A percentile compares a stretch with the other conserved stretches of the same genome.
Conservation (phyloP, 495 filamentous ascomycete species). For the Tuber aestivum region DNA sequence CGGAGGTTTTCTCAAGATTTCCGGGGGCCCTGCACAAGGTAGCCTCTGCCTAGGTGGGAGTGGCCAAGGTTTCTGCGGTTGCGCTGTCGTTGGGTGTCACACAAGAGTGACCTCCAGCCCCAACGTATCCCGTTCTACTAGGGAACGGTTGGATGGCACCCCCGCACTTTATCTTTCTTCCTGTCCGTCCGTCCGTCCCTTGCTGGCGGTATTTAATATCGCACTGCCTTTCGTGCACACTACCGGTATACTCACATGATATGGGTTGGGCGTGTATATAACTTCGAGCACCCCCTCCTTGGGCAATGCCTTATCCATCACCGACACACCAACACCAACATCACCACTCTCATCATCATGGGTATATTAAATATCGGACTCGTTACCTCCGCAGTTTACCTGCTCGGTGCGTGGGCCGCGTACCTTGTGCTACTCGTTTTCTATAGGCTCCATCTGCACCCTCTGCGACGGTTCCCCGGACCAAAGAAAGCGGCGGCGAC, state of each 20-base stretch:
- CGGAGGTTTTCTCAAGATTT: neutral
- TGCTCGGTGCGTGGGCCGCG: conserved; percentile 7
- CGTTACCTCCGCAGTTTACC: neutral
- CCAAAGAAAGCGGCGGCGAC: conserved; percentile 40
- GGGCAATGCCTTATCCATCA: neutral
- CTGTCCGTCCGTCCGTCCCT: neutral
- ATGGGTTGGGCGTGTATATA: neutral
- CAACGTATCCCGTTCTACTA: neutral
- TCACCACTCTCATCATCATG: neutral
- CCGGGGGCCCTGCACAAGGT: no score
- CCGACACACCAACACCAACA: neutral
- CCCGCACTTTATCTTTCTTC: neutral
- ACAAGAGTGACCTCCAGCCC: neutral
- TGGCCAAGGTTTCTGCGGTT: neutral
- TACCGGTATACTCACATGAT: no score
- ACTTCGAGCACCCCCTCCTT: neutral
- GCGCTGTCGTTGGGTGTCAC: neutral
- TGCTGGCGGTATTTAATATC: neutral
- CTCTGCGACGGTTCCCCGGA: conserved; percentile 40
- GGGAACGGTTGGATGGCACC: neutral
- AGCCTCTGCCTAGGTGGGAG: neutral
- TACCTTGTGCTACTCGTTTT: conserved; percentile 31
- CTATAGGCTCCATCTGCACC: conserved; percentile 40
- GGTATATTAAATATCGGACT: neutral
- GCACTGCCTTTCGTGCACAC: neutral